Base-by-base conservation (phyloP, 129 eudicot species). In the Deinandra increscens region DNA sequence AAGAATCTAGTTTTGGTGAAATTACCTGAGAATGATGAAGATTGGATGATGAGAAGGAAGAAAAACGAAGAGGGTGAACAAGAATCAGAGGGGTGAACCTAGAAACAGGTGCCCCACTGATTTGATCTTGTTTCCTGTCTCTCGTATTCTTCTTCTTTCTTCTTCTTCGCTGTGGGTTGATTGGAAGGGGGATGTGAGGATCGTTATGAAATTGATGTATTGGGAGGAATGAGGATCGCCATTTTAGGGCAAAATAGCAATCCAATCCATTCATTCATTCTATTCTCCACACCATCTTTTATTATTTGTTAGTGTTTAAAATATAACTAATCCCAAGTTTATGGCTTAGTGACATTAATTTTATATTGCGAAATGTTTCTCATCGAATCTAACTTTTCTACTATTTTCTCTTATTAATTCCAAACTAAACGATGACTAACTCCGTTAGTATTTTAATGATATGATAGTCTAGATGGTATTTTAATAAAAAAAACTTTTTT, bases 31-130 rank as follows among this genome's bases (percentile, higher is more conserved):
- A 26, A 26, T 26, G 31, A 26, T 26, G 31, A 26, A 26, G 74
- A 45, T 14, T 6, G 13, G 68, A 60, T 33, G 9, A 26, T n/a
- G n/a, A 7, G 55, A 50, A 51, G 80, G 80, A 68, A 76, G 75
- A 76, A 45, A 49, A 70, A 70, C 43, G 51, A 44, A 75, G 68
- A 75, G 68, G 15, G 6, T 33, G 67, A 75, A 75, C 73, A 75
- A 75, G 79, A 76, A 76, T 69, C 80, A 76, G 50, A 37, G 80
- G 80, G 80, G 80, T 68, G 43, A 60, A 68, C 75, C 80, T 48
- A 46, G 1, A 37, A 76, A 69, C 59, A 76, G 80, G 80, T 12
- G 80, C 80, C 80, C 80, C 80, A 69, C 80, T 68, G 75, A 76
- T 69, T 26, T 70, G 53, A 76, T 70, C 75, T 70, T 50, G 75